phyloP scores from a whole-genome alignment of 2,329 filamentous ascomycete genomes.

The Neurospora sp. region DNA sequence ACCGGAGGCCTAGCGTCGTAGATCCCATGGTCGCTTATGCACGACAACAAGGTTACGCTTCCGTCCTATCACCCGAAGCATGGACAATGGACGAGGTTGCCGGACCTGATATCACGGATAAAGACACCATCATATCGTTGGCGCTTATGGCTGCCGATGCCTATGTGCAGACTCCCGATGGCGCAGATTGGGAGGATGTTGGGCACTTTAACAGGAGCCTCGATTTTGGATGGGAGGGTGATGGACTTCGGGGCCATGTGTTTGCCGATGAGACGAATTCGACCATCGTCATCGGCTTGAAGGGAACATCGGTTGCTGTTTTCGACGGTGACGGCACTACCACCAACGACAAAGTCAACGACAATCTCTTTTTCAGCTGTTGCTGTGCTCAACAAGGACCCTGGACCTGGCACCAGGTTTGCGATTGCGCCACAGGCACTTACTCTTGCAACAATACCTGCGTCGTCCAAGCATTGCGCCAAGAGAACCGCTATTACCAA shows the following conservation, averaged over 20 bases:
- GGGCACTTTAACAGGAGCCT: constrained; percentile 74
- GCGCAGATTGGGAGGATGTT: constrained; percentile 76
- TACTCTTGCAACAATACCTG: constrained; percentile 93
- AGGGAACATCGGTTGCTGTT: constrained; percentile 81
- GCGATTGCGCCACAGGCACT: constrained; percentile 78
- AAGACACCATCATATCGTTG: constrained; percentile 70
- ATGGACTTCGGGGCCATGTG: constrained; percentile 85
- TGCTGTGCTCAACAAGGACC: constrained; percentile 92
- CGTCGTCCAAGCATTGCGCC: constrained; percentile 60
- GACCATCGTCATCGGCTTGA: constrained; percentile 84
- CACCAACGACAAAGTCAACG: constrained; percentile 94
- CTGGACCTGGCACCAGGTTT: constrained; percentile 83
- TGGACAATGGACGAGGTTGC: constrained; percentile 76
- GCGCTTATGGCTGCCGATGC: constrained; percentile 85
- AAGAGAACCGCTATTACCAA: constrained; percentile 86
- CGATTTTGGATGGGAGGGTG: constrained; percentile 86
- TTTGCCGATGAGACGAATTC: constrained; percentile 79
- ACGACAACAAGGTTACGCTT: constrained; percentile 55
- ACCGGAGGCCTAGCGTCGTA: constrained; percentile 66
- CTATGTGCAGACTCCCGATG: constrained; percentile 64
- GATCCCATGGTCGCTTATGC: constrained; percentile 69
- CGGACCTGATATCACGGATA: constrained; percentile 76
- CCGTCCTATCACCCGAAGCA: constrained; percentile 58
- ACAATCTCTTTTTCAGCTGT: constrained; percentile 96
- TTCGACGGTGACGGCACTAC: constrained; percentile 97